A percentile compares a stretch with the other conserved stretches of the same genome.
Conservation (phyloP, 805 yeast species). For the Blastobotrys mokoenaii region DNA sequence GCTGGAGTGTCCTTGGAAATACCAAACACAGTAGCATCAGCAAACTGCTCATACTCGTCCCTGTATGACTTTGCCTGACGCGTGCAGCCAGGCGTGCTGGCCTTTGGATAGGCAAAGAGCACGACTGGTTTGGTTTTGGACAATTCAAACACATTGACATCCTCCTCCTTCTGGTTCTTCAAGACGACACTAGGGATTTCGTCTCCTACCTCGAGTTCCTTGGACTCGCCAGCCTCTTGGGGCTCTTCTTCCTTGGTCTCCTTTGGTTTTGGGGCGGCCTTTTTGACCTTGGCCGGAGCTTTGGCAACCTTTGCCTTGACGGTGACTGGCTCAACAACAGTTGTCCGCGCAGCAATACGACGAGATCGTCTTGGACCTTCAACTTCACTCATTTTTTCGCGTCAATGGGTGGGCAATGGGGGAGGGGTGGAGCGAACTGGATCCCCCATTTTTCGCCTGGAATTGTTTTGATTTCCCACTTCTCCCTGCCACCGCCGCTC, state of each 20-base stretch:
- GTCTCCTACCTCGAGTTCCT: constrained; percentile 45
- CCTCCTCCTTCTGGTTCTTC: constrained; percentile 61
- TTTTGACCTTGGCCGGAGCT: constrained; percentile 9
- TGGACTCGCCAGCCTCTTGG: constrained; percentile 5
- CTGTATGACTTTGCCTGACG: constrained; percentile 89
- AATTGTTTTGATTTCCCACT: too few species aligned
- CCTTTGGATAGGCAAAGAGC: constrained; percentile 73
- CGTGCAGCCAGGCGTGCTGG: constrained; percentile 95
- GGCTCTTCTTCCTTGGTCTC: constrained; percentile 14
- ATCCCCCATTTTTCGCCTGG: too few species aligned
- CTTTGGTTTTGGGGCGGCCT: constrained; percentile 1
- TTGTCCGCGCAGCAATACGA: constrained; percentile 8
- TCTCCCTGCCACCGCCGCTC: too few species aligned
- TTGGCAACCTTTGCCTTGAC: constrained; percentile 5
- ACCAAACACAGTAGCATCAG: constrained; percentile 59
- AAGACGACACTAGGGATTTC: constrained; percentile 56
- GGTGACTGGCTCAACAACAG: background rate
- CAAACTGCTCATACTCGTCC: constrained; percentile 49
- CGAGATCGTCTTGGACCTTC: constrained; percentile 12
- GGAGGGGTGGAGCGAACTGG: too few species aligned
- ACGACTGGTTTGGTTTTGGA: constrained; percentile 37
- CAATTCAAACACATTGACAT: constrained; percentile 40
- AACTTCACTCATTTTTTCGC: constrained; percentile 8
- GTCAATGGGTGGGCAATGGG: too few species aligned
- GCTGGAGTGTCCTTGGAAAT: constrained; percentile 74